These are phyloP conservation scores for Protomyces gravidus DNA, from an alignment of 1,139 yeast genomes.

Conservation along the genomic window DNA sequence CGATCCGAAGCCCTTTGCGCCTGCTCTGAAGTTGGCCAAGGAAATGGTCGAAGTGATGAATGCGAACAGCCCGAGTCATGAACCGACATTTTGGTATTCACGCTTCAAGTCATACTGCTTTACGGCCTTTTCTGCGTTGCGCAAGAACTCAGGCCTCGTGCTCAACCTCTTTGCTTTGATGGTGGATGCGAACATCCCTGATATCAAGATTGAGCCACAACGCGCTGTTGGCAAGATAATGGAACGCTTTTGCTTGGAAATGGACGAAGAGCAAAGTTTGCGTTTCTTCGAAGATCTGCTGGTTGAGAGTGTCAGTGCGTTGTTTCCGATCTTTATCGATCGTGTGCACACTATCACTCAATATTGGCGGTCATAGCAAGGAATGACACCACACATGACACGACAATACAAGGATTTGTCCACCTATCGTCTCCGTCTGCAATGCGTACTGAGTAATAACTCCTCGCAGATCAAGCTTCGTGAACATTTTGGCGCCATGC, in stretches of 20 bases:
- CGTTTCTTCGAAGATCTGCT: slow-evolving; percentile 88
- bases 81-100: slow-evolving; percentile 74
- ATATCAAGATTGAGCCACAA: slow-evolving; percentile 66
- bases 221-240: slow-evolving; percentile 82
- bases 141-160: slow-evolving; percentile 85
- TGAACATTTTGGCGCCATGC: too few species aligned
- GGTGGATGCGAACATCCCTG: slow-evolving; percentile 93
- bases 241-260: slow-evolving; percentile 86
- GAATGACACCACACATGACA: too few species aligned
- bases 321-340: slow-evolving; percentile 90
- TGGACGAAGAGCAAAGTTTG: slow-evolving; percentile 94
- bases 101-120: slow-evolving; percentile 89
- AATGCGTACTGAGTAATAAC: too few species aligned
- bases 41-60: slow-evolving; percentile 99
- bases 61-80: slow-evolving; percentile 46
- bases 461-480: too few species aligned
- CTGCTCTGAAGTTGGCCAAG: slow-evolving; percentile 93
- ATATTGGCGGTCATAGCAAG: slow-evolving; percentile 62
- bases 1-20: slow-evolving; percentile 98
- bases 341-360: slow-evolving; percentile 92
- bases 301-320: slow-evolving; percentile 88
- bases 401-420: too few species aligned
- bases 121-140: slow-evolving; percentile 82
- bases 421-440: too few species aligned
- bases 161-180: slow-evolving; percentile 86